Evolutionary conservation across 2,329 filamentous ascomycete genomes (phyloP).

Genomic region (Cordyceps cicadae): DNA sequence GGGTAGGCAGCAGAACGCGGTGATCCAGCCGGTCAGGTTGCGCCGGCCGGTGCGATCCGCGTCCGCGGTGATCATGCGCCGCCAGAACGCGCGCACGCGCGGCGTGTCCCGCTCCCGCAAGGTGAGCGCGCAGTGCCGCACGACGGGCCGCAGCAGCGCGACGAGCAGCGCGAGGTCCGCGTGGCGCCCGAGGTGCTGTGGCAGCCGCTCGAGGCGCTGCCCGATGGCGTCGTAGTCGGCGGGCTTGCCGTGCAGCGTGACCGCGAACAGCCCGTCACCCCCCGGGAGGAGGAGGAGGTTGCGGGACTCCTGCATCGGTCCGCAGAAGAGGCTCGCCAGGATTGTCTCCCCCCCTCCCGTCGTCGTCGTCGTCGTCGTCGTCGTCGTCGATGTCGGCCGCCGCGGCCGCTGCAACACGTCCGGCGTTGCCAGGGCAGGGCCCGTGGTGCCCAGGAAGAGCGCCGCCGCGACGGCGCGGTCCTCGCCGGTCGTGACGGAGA

Average conservation of each 20-base stretch:
- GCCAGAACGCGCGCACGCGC: not conserved
- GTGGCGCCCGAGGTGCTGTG: no score
- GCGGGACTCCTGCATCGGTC: no score
- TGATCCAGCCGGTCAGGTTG: not conserved
- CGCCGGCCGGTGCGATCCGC: not conserved
- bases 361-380: not conserved
- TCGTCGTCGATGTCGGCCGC: not conserved
- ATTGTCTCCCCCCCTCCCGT: not conserved
- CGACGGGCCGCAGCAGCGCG: not conserved
- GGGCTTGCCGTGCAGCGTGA: no score
- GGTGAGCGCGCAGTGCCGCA: not conserved
- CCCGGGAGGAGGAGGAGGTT: no score
- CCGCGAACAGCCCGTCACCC: no score
- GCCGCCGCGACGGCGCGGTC: constrained; percentile 35
- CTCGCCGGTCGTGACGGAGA: constrained; percentile 37
- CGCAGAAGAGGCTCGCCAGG: not conserved
- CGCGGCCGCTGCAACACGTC: not conserved
- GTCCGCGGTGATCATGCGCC: not conserved
- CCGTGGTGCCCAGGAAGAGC: constrained; percentile 40
- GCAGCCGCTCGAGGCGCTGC: not conserved
- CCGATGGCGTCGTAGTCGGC: not conserved
- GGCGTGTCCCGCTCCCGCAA: not conserved
- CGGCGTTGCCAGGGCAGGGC: constrained; percentile 23
- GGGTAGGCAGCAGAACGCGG: not conserved
- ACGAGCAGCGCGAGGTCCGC: not conserved